phyloP scores from a whole-genome alignment of 257 asterid genomes.

The Solanum neorickii region DNA sequence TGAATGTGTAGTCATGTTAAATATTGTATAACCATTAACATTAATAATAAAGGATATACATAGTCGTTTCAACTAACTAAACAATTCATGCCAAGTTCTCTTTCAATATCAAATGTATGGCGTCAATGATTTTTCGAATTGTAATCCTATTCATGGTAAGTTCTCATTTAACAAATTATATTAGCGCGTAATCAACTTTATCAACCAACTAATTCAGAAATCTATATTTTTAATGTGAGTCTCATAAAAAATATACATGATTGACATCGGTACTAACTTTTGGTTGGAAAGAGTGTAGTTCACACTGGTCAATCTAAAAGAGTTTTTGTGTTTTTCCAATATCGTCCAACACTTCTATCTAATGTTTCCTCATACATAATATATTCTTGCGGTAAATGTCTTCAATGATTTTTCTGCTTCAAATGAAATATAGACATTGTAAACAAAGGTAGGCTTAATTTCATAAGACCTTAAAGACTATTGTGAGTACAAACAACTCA shows the following conservation, averaged over 20 bases:
- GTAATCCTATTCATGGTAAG: not conserved
- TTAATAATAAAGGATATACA: not conserved
- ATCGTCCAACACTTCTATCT: not conserved
- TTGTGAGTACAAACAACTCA: too few species aligned
- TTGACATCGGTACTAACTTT: not conserved
- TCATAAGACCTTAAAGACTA: too few species aligned
- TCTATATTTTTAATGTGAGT: constrained; percentile 16
- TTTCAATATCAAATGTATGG: not conserved
- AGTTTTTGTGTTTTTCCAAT: too few species aligned
- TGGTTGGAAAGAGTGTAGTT: too few species aligned
- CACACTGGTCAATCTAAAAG: too few species aligned
- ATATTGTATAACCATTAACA: too few species aligned
- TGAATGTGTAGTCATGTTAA: not conserved
- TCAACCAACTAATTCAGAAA: not conserved
- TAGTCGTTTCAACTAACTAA: not conserved
- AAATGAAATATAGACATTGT: not conserved
- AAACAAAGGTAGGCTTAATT: not conserved
- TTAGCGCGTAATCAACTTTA: not conserved
- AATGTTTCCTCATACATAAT: not conserved
- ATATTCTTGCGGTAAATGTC: not conserved
- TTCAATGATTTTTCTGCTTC: not conserved
- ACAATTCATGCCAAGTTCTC: not conserved
- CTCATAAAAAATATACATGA: not conserved
- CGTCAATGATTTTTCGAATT: not conserved
- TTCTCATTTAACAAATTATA: not conserved